Evolutionary conservation across 2,329 filamentous ascomycete genomes (phyloP).

Genomic region (Epichloe scottii): DNA sequence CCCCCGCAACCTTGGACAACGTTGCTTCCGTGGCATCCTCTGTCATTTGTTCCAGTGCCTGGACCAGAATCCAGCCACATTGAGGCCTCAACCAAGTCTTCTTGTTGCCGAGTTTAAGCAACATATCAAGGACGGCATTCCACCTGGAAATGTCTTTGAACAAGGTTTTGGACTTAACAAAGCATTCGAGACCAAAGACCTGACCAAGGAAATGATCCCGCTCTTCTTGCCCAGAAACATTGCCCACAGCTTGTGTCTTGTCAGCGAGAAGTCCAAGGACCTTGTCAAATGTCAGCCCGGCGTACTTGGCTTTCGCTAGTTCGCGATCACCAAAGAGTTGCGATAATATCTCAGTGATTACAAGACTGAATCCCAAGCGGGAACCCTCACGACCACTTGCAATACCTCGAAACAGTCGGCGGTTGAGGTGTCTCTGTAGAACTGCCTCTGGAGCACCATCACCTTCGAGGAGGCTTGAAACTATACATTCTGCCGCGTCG

Average conservation of each 20-base stretch:
- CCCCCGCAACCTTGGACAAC: constrained; percentile 47
- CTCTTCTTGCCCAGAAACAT: constrained; percentile 58
- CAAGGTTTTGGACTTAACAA: constrained; percentile 67
- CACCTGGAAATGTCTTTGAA: constrained; percentile 49
- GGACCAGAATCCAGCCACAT: constrained; percentile 70
- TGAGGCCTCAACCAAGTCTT: constrained; percentile 85
- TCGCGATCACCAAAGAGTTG: constrained; percentile 49
- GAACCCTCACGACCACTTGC: constrained; percentile 85
- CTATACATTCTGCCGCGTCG: constrained; percentile 44
- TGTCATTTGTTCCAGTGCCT: constrained; percentile 53
- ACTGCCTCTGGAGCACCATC: constrained; percentile 38
- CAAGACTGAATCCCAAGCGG: constrained; percentile 77
- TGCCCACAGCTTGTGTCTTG: constrained; percentile 41
- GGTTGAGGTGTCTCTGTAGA: constrained; percentile 46
- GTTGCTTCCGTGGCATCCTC: constrained; percentile 47
- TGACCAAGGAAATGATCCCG: constrained; percentile 76
- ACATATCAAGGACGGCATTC: constrained; percentile 54
- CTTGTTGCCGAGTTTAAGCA: constrained; percentile 63
- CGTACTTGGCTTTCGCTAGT: constrained; percentile 34
- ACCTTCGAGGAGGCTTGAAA: constrained; percentile 40
- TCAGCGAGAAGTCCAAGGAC: constrained; percentile 40
- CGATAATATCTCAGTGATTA: constrained; percentile 66
- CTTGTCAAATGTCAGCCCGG: constrained; percentile 42
- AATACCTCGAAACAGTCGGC: constrained; percentile 71
- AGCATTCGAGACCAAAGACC: constrained; percentile 75